A percentile compares a stretch with the other conserved stretches of the same genome.
phyloP scores from a whole-genome alignment of 225 moss, liverwort and hornwort species.

The Ulota crispa region DNA sequence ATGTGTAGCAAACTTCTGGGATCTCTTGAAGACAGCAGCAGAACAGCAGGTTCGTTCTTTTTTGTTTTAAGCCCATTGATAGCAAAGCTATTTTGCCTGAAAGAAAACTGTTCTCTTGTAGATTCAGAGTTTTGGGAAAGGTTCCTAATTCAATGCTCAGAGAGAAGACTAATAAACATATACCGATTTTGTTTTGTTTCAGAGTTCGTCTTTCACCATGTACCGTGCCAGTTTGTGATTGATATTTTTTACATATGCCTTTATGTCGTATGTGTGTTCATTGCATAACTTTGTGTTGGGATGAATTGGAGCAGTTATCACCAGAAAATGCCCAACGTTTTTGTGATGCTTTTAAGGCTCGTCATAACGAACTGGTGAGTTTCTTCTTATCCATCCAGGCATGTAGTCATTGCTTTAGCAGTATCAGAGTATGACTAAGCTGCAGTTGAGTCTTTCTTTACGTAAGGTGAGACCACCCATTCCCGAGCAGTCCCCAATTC shows the following conservation, averaged over 20 bases:
- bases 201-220: not conserved
- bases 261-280: not conserved
- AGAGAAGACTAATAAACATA: not conserved
- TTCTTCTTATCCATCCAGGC: not conserved
- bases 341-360: conserved; percentile 52
- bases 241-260: not conserved
- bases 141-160: not conserved
- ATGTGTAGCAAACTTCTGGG: conserved; percentile 58
- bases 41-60: conserved; percentile 44
- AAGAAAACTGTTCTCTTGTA: not conserved
- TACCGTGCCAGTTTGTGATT: not conserved
- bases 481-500: too few species aligned
- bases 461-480: too few species aligned
- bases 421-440: not conserved
- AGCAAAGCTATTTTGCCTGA: not conserved
- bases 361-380: conserved; percentile 58
- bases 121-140: conserved; percentile 1
- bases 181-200: not conserved
- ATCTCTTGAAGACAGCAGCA: conserved; percentile 48
- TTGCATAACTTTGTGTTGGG: conserved; percentile 16
- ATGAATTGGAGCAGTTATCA: conserved; percentile 39
- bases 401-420: not conserved
- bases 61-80: not conserved
- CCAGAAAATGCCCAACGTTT: conserved; percentile 47
- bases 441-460: not conserved